Evolutionary conservation across 805 yeast genomes (phyloP).

Genomic region (Candida montana): DNA sequence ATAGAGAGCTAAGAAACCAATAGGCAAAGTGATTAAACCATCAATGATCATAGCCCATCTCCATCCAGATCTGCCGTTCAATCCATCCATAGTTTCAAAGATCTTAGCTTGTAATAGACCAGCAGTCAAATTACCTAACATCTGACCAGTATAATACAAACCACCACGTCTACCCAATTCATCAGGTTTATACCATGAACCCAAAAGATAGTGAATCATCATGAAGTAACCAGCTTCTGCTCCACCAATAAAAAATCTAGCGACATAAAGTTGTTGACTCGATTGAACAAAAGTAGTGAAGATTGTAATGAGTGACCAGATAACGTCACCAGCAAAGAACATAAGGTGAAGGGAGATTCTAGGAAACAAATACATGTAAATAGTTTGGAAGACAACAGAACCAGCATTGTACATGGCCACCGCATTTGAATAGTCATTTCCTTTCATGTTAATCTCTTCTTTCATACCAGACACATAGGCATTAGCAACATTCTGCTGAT

Average conservation of each 20-base stretch:
- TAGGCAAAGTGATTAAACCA: constrained; percentile 53
- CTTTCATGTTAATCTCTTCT: constrained; percentile 37
- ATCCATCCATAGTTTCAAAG: constrained; percentile 35
- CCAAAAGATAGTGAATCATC: constrained; percentile 45
- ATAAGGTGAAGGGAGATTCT: constrained; percentile 44
- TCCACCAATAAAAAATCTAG: constrained; percentile 12
- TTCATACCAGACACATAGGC: constrained; percentile 46
- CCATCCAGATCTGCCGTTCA: constrained; percentile 49
- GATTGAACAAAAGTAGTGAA: constrained; percentile 1
- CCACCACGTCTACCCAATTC: constrained; percentile 59
- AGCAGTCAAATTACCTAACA: constrained; percentile 45
- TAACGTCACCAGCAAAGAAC: constrained; percentile 13
- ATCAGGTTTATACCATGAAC: constrained; percentile 52
- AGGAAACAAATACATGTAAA: constrained; percentile 52
- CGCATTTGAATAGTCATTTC: constrained; percentile 57
- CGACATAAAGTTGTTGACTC: not conserved
- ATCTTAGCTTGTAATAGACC: constrained; percentile 48
- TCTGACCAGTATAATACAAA: constrained; percentile 50
- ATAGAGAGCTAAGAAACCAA: constrained; percentile 52
- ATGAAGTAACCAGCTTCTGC: constrained; percentile 15
- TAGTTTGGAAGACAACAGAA: constrained; percentile 54
- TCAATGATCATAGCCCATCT: constrained; percentile 62
- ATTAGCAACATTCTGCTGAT: constrained; percentile 35
- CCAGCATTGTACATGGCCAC: constrained; percentile 58
- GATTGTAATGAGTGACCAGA: constrained; percentile 8